phyloP scores from a whole-genome alignment of 164 flowering plant species.

The Magnolia kwangsiensis region DNA sequence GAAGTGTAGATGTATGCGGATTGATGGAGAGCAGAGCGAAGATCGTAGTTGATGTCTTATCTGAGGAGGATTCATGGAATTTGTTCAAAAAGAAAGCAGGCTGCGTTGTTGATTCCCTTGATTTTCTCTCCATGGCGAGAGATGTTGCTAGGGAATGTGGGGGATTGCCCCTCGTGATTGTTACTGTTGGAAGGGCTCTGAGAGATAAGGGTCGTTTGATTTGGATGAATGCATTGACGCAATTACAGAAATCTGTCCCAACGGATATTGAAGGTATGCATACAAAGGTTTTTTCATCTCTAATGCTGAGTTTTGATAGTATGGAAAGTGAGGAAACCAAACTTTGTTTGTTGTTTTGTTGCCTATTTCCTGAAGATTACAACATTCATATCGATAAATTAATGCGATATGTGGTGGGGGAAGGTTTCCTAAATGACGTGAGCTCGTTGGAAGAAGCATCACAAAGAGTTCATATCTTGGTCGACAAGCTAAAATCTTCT shows the following conservation, averaged over 20 bases:
- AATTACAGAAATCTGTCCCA: slow-evolving; percentile 6
- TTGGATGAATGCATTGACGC: slow-evolving; percentile 15
- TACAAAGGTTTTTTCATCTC: slow-evolving; percentile 9
- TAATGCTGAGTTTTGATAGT: slow-evolving; percentile 18
- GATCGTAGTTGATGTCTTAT: background rate
- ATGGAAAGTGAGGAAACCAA: slow-evolving; percentile 18
- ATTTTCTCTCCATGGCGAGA: background rate
- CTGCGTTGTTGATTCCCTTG: background rate
- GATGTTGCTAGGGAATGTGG: slow-evolving; percentile 7
- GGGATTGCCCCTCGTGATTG: slow-evolving; percentile 6
- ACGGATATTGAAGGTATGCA: slow-evolving; percentile 10
- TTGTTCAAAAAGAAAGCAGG: slow-evolving; percentile 7
- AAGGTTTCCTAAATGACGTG: background rate
- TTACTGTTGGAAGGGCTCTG: background rate
- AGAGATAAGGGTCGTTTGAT: background rate
- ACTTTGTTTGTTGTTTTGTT: slow-evolving; percentile 17
- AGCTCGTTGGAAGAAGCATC: slow-evolving; percentile 12
- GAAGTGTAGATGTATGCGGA: background rate
- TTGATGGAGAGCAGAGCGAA: background rate
- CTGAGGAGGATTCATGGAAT: slow-evolving; percentile 1
- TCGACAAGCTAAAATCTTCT: slow-evolving; percentile 9
- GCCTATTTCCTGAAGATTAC: slow-evolving; percentile 14
- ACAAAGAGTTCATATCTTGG: background rate
- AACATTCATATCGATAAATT: slow-evolving; percentile 4
- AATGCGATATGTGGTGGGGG: slow-evolving; percentile 10